phyloP scores from a whole-genome alignment of 169 alveolate genomes.

The Plasmodium inui region DNA sequence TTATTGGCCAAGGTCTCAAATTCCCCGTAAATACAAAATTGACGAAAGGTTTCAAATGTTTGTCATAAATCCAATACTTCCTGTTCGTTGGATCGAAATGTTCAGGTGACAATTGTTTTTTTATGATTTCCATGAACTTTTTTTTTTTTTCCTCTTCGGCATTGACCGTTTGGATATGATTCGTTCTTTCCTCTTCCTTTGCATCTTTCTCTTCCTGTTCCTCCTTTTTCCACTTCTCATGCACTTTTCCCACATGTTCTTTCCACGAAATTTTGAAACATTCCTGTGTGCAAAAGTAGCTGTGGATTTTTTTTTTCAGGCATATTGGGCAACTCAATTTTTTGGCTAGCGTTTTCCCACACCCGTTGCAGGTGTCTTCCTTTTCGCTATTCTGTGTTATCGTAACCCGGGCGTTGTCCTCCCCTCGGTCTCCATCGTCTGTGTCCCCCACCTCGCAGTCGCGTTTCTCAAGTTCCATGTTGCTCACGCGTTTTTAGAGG shows the following conservation, averaged over 20 bases:
- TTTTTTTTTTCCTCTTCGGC: slow-evolving; percentile 11
- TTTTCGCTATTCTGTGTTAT: not conserved
- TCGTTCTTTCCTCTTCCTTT: not conserved
- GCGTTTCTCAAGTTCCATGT: not conserved
- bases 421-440: not conserved
- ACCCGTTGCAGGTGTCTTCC: slow-evolving; percentile 76
- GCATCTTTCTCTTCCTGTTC: not conserved
- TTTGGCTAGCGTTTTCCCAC: slow-evolving; percentile 72
- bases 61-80: slow-evolving; percentile 30
- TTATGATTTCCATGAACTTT: slow-evolving; percentile 4
- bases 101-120: slow-evolving; percentile 16
- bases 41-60: slow-evolving; percentile 79
- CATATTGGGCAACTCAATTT: slow-evolving; percentile 85
- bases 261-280: slow-evolving; percentile 95
- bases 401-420: not conserved
- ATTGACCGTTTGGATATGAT: not conserved
- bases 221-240: slow-evolving; percentile 47
- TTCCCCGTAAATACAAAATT: slow-evolving; percentile 92
- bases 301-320: slow-evolving; percentile 69
- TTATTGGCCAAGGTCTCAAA: slow-evolving; percentile 94
- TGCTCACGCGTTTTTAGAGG: not conserved
- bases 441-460: not conserved
- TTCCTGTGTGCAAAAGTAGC: slow-evolving; percentile 95
- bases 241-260: slow-evolving; percentile 92
- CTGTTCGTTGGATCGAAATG: slow-evolving; percentile 30